These are phyloP conservation scores for Spinacia oleracea DNA, from an alignment of 179 eudicot species.

Conservation along the genomic window DNA sequence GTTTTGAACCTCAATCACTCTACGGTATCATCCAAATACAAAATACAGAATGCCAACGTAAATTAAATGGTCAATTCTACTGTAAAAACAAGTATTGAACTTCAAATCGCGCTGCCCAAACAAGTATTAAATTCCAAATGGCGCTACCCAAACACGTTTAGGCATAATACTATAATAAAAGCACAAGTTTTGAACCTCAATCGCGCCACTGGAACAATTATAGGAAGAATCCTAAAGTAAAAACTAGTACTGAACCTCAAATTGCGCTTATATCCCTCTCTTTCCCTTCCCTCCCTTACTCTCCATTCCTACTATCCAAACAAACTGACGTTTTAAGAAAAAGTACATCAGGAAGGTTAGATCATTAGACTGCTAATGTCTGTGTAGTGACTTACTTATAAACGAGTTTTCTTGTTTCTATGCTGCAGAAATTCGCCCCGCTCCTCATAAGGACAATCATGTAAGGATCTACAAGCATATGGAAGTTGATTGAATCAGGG, in stretches of 20 bases:
- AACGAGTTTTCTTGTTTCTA: background rate
- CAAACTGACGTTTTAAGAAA: background rate
- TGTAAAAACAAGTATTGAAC: background rate
- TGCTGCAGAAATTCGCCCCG: constrained; percentile 79
- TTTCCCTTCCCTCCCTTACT: no score
- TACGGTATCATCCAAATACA: background rate
- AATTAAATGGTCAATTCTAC: background rate
- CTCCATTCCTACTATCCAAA: no score
- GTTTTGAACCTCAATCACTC: background rate
- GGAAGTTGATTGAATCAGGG: constrained; percentile 87
- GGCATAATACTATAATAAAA: background rate
- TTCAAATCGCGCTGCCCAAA: no score
- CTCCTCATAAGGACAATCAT: constrained; percentile 95
- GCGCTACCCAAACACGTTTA: background rate
- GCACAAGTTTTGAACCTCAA: background rate
- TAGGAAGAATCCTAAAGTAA: background rate
- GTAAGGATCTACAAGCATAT: constrained; percentile 86
- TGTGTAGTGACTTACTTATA: background rate
- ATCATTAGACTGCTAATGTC: background rate
- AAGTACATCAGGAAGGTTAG: background rate
- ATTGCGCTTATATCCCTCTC: no score
- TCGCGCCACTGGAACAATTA: background rate
- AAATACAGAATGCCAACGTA: background rate
- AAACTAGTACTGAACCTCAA: background rate
- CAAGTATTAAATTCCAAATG: background rate